These are phyloP conservation scores for Fusarium buxicola DNA, from an alignment of 2,329 filamentous ascomycete species.

Conservation along the genomic window DNA sequence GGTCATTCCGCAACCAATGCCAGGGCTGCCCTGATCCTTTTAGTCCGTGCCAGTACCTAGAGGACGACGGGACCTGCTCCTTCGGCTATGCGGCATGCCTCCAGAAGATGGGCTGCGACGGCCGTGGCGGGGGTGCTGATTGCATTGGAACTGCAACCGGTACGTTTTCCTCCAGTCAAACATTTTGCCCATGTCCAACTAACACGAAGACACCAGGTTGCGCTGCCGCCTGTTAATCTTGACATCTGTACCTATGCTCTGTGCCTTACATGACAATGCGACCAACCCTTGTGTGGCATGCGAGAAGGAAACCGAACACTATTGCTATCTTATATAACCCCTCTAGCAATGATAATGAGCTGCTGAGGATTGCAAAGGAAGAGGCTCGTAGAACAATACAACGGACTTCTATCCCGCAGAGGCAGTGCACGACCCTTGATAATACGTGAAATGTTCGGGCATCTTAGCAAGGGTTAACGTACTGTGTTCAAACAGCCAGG, in stretches of 20 bases:
- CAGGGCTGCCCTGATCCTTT: neutral
- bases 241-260: neutral
- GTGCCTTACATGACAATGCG: neutral
- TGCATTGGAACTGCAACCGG: neutral
- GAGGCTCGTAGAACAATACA: too few species aligned
- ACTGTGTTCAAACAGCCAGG: too few species aligned
- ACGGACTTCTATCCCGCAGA: too few species aligned
- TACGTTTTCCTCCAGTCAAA: neutral
- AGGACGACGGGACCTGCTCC: neutral
- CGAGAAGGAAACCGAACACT: neutral
- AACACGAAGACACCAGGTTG: neutral
- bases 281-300: neutral
- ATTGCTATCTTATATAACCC: too few species aligned
- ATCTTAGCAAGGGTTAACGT: neutral
- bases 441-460: neutral
- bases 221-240: neutral
- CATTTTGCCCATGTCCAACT: neutral
- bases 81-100: neutral
- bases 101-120: neutral
- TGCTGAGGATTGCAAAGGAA: too few species aligned
- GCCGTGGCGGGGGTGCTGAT: neutral
- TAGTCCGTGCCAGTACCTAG: neutral
- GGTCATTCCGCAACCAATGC: neutral
- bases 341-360: too few species aligned
- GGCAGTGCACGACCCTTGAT: too few species aligned